These are phyloP conservation scores for Fusarium camptoceras DNA, from an alignment of 2,329 filamentous ascomycete genomes.

Conservation along the genomic window DNA sequence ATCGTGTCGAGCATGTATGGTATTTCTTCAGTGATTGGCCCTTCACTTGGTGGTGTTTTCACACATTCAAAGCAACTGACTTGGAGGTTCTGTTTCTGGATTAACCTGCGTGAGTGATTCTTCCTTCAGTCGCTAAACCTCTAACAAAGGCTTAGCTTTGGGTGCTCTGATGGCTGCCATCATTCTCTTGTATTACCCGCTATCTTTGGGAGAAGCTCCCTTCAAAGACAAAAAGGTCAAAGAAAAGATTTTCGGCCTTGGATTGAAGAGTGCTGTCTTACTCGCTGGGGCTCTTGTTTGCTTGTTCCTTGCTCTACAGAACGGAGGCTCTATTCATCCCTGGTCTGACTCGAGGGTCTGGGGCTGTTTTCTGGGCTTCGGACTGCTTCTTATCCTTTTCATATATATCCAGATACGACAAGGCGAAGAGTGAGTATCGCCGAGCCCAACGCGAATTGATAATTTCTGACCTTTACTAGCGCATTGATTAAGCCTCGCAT, in stretches of 20 bases:
- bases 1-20: conserved; percentile 42
- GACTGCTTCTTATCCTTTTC: conserved; percentile 30
- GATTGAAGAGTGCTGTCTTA: conserved; percentile 31
- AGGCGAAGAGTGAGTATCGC: conserved; percentile 21
- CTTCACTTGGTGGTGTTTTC: conserved; percentile 37
- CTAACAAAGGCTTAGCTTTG: conserved; percentile 3
- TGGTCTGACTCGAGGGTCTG: conserved; percentile 42
- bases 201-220: conserved; percentile 18
- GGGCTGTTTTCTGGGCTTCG: conserved; percentile 40
- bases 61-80: conserved; percentile 36
- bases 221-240: background rate
- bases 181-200: conserved; percentile 21
- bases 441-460: fast-evolving
- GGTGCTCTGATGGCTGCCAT: conserved; percentile 23
- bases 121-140: fast-evolving
- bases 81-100: conserved; percentile 44
- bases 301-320: conserved; percentile 43
- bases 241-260: conserved; percentile 17
- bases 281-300: conserved; percentile 23
- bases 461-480: background rate
- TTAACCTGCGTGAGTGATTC: conserved; percentile 34
- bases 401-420: conserved; percentile 22
- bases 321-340: conserved; percentile 38
- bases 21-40: conserved; percentile 32
- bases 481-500: conserved; percentile 34